These are phyloP conservation scores for Scenedesmus sp. DNA, from an alignment of 163 green algal species.

Conservation along the genomic window DNA sequence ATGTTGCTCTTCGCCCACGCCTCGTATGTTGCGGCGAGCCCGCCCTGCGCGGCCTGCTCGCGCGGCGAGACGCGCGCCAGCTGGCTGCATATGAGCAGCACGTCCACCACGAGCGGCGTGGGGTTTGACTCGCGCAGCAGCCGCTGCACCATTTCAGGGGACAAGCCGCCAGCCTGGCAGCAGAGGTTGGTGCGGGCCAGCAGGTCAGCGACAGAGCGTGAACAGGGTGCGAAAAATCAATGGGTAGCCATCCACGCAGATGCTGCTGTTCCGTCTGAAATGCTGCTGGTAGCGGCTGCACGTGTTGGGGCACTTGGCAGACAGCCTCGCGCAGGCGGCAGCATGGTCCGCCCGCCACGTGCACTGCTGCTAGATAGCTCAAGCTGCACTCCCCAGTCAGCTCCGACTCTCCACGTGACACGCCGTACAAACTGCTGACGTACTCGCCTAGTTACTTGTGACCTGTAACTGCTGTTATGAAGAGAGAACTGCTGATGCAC, in stretches of 20 bases:
- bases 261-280: too few species aligned
- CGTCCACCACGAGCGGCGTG: constrained; percentile 78
- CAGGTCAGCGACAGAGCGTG: background rate
- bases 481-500: background rate
- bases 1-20: constrained; percentile 20
- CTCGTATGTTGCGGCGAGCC: constrained; percentile 75
- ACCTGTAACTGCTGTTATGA: too few species aligned
- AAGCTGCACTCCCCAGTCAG: too few species aligned
- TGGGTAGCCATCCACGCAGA: too few species aligned
- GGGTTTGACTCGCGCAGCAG: constrained; percentile 70
- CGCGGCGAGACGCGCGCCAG: constrained; percentile 75
- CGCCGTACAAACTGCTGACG: too few species aligned
- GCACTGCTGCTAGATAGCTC: too few species aligned
- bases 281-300: too few species aligned
- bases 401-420: too few species aligned
- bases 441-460: too few species aligned
- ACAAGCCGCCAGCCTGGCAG: constrained; percentile 55
- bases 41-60: background rate
- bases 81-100: constrained; percentile 83
- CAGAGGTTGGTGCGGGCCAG: background rate
- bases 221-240: background rate
- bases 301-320: too few species aligned
- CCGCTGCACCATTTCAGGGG: constrained; percentile 53
- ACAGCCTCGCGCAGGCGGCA: too few species aligned
- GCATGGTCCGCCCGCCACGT: too few species aligned